phyloP scores from a whole-genome alignment of 2,329 filamentous ascomycete genomes.

The Cytospora piceicola region DNA sequence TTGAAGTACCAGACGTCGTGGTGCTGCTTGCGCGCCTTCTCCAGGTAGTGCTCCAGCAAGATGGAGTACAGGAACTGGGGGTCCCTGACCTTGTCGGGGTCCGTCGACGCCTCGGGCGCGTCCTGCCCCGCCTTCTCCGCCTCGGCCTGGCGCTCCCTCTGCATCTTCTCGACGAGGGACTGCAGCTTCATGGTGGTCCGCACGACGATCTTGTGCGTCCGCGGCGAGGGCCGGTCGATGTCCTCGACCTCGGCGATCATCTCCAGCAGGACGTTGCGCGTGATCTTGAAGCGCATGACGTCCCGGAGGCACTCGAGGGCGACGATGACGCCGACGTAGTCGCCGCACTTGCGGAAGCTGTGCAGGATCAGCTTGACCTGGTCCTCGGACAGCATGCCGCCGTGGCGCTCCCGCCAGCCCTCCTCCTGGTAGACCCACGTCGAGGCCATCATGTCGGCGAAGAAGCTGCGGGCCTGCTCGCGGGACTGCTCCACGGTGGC shows the following conservation, averaged over 20 bases:
- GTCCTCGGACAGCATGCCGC: slow-evolving; percentile 32
- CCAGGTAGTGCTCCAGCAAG: slow-evolving; percentile 25
- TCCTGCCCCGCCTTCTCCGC: not conserved
- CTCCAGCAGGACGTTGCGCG: slow-evolving; percentile 41
- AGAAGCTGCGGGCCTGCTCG: slow-evolving; percentile 36
- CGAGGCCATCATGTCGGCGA: slow-evolving; percentile 39
- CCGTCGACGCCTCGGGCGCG: not conserved
- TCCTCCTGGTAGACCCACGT: slow-evolving; percentile 38
- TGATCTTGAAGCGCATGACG: slow-evolving; percentile 38
- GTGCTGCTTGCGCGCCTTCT: slow-evolving; percentile 12
- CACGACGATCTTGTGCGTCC: slow-evolving; percentile 27
- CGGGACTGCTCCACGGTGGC: slow-evolving; percentile 6
- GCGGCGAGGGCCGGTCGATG: slow-evolving; percentile 30
- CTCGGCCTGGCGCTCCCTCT: not conserved
- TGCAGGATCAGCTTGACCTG: slow-evolving; percentile 41
- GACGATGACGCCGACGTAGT: slow-evolving; percentile 52
- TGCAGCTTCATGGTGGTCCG: slow-evolving; percentile 28
- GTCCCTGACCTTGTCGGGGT: slow-evolving; percentile 19
- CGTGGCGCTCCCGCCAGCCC: slow-evolving; percentile 13
- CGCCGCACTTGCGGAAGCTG: slow-evolving; percentile 49
- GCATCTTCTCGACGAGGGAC: slow-evolving; percentile 14
- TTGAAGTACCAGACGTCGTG: not conserved
- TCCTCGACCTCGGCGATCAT: slow-evolving; percentile 37
- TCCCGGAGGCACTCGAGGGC: slow-evolving; percentile 40
- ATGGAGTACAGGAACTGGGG: slow-evolving; percentile 20